Base-by-base conservation (phyloP, 768 basidiomycete species). In the Pisolithus marmoratus region DNA sequence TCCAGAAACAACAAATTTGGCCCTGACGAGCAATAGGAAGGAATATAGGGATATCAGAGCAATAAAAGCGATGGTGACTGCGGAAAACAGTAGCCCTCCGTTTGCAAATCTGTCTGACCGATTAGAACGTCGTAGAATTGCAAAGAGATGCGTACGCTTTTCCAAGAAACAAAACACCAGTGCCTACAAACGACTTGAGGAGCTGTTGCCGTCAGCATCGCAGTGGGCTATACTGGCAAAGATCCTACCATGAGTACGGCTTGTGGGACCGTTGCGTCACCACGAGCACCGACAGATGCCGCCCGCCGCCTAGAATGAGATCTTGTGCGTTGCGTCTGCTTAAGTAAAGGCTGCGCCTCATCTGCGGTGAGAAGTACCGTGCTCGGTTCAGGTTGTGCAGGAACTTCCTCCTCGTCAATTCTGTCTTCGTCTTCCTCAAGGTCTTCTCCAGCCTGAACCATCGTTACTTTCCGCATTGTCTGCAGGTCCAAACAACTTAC, bases 91-190 rank as follows among this genome's bases (percentile, higher is more conserved):
- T 46, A 98, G 75, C 9, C 95, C 94, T 49, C 96, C 96, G 55
- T 98, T 99, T 73, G 83, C 85, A 74, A 99, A 99, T 48, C 92
- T 94, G 46, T 53, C 46, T 1, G 8, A 12, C 37, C 38, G 29
- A 26, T 60, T 22, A 58, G 48, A 38, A 54, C 20, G 9, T 14
- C 40, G 50, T 3, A 46, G 19, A 38, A 47, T 31, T 17, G 14
- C 45, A 19, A 8, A 23, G 57, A 46, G 46, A 22, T 15, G 71
- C 88, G 61, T 67, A 93, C 87, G 85, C 96, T 72, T 91, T 95
- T 48, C 93, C 96, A 24, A 99, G 79, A 73, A 99, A 98, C 34
- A 99, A 67, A 9, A 99, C 87, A 15, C 95, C 95, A 14, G 95
- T 97, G 20, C 95, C 95, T 44, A 98, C 84, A 60, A 98, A 98